Evolutionary conservation across 2,329 filamentous ascomycete genomes (phyloP), one percentile per base, ranked within the genome.

Genomic region (Leptoxyphium fumago): DNA sequence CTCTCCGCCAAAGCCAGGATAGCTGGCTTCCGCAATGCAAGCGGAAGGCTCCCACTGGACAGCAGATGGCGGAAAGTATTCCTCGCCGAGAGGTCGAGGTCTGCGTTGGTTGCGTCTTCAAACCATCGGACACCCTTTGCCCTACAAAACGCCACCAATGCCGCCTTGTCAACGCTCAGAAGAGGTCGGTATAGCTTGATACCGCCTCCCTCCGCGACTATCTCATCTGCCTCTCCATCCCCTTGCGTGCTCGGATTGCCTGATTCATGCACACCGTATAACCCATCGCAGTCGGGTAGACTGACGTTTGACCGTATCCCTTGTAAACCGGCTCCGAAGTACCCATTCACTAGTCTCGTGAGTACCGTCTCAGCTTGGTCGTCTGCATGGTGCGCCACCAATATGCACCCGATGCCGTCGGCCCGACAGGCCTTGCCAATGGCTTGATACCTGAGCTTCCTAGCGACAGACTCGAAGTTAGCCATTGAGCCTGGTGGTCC

Each of bases 341-440:
- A 82, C 0, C 80, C 78, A 2, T 70, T 68, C 8, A 80, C 63
- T 30, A 96, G 62, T 38, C 91, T 75, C 78, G 87, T 83, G 41
- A 96, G 64, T 3, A 93, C 72, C 0, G 88, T 95, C 65, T 98
- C 91, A 45, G 87, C 82, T 57, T 91, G 85, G 55, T 98, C 91
- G 55, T 95, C 88, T 48, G 74, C 70, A 59, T 98, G 91, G 58
- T 98, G 91, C 3, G 81, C 91, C 26, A 93, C 67, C 34, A 95
- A 72, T 1, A 96, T 60, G 15, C 75, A 74, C 4, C 62, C 64
- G 3, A 83, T 74, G 0, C 64, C 58, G 5, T 65, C 52, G 1
- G 64, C 59, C 13, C 62, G 61, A 58, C 83, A 87, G 7, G 72
- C 69, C 11, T 53, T 58, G 1, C 83, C 88, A 1, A 96, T 62